phyloP scores from a whole-genome alignment of 108 stramenopile species.

The Nitzschia palea region DNA sequence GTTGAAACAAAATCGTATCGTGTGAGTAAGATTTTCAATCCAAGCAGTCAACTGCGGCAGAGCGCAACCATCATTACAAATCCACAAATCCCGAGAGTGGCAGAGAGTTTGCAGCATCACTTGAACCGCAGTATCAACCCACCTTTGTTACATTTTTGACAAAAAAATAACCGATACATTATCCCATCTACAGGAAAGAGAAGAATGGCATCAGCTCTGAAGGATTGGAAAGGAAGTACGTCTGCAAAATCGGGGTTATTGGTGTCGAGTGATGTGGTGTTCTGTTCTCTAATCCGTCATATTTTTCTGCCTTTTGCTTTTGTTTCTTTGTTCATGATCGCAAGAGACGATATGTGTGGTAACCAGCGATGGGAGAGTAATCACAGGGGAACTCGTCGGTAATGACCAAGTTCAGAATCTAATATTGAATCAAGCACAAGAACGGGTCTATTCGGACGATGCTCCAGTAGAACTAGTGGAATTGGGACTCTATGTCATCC shows the following conservation, averaged over 20 bases:
- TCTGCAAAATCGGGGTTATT: too few relatives aligned
- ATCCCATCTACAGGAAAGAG: not conserved
- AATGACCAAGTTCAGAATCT: conserved; percentile 89
- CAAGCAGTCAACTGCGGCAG: too few relatives aligned
- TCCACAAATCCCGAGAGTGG: too few relatives aligned
- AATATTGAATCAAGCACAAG: conserved; percentile 65
- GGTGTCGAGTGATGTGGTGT: too few relatives aligned
- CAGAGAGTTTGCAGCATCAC: too few relatives aligned
- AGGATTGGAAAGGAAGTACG: conserved; percentile 69
- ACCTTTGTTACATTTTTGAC: too few relatives aligned
- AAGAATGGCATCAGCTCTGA: conserved; percentile 71
- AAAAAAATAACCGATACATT: not conserved
- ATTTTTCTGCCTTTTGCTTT: not conserved
- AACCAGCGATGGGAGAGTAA: conserved; percentile 82
- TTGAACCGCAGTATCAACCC: too few relatives aligned
- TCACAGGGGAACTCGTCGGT: conserved; percentile 65
- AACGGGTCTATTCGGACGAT: conserved; percentile 69
- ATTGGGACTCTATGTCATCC: conserved; percentile 76
- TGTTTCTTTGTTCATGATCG: conserved; percentile 1
- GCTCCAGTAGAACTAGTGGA: conserved; percentile 63
- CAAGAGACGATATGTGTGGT: conserved; percentile 67
- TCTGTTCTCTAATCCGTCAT: too few relatives aligned
- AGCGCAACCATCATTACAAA: too few relatives aligned
- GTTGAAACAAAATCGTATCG: too few relatives aligned
- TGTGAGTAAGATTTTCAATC: too few relatives aligned